A percentile compares a stretch with the other conserved stretches of the same genome.
phyloP scores from a whole-genome alignment of 176 grass and related monocot genomes.

The Guadua angustifolia region DNA sequence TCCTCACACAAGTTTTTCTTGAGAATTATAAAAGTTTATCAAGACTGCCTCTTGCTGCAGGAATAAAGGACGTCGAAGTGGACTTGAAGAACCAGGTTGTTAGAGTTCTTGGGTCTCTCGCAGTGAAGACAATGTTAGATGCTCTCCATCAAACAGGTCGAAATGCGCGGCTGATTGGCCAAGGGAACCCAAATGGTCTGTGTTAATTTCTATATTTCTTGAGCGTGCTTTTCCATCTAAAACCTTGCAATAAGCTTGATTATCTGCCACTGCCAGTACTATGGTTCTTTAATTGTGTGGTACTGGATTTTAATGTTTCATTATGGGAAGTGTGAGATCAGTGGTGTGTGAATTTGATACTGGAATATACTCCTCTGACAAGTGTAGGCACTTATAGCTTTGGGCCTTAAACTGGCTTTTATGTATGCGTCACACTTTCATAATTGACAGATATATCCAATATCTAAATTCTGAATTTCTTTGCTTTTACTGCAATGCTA shows the following conservation, averaged over 20 bases:
- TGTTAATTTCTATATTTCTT: slow-evolving; percentile 29
- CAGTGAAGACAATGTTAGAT: slow-evolving; percentile 84
- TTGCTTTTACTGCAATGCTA: slow-evolving; percentile 21
- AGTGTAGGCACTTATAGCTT: slow-evolving; percentile 15
- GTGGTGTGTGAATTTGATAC: not conserved
- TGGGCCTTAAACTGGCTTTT: not conserved
- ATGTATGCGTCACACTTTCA: not conserved
- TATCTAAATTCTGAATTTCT: not conserved
- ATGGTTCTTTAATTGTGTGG: not conserved
- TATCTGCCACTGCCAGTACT: not conserved
- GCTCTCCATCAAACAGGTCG: slow-evolving; percentile 72
- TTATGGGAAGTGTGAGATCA: not conserved
- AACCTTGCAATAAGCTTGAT: not conserved
- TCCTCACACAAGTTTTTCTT: no score
- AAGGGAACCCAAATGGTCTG: slow-evolving; percentile 92
- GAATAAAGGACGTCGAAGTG: slow-evolving; percentile 85
- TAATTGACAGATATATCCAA: not conserved
- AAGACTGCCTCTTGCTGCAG: slow-evolving; percentile 43
- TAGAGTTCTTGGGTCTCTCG: slow-evolving; percentile 75
- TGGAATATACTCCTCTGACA: not conserved
- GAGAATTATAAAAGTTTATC: no score
- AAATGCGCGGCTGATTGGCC: slow-evolving; percentile 78
- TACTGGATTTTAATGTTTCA: not conserved
- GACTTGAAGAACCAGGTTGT: slow-evolving; percentile 88
- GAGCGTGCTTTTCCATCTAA: not conserved